A percentile compares a stretch with the other conserved stretches of the same genome.
Conservation (phyloP, 768 basidiomycete genomes). For the Russula vinacea region DNA sequence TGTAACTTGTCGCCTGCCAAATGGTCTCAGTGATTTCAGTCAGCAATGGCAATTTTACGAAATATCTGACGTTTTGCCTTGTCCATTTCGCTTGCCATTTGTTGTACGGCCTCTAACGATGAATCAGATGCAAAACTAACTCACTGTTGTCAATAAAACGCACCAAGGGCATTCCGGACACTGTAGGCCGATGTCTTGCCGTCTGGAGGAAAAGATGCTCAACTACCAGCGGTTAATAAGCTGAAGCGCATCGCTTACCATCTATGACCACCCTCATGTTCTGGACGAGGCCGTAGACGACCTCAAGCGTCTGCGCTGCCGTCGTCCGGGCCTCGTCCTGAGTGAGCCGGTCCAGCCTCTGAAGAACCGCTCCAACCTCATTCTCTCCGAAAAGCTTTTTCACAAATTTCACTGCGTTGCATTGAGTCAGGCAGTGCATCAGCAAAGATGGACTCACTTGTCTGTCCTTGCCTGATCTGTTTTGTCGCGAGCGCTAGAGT, state of each 20-base stretch:
- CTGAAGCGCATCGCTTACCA: not conserved
- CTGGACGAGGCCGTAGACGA: not conserved
- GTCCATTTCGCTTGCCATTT: not conserved
- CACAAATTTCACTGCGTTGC: not conserved
- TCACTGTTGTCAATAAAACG: not conserved
- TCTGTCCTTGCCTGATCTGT: too few species aligned
- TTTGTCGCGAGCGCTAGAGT: too few species aligned
- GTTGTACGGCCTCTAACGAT: not conserved
- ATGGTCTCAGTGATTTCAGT: too few species aligned
- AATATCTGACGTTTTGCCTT: not conserved
- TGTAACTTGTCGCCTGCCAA: too few species aligned
- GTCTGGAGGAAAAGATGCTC: not conserved
- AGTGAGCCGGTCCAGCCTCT: not conserved
- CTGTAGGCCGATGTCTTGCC: not conserved
- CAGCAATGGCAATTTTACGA: too few species aligned
- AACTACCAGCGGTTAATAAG: not conserved
- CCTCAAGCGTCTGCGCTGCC: not conserved
- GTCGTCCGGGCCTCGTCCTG: not conserved
- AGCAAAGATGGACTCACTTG: not conserved
- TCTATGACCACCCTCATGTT: too few species aligned
- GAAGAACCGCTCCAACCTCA: not conserved
- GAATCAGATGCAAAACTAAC: not conserved
- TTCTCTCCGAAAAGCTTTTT: constrained; percentile 1
- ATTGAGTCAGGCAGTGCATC: not conserved
- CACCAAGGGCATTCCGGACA: not conserved